A percentile compares a stretch with the other conserved stretches of the same genome.
Conservation (phyloP, 2,329 filamentous ascomycete species). For the Aspergillus neoniger region DNA sequence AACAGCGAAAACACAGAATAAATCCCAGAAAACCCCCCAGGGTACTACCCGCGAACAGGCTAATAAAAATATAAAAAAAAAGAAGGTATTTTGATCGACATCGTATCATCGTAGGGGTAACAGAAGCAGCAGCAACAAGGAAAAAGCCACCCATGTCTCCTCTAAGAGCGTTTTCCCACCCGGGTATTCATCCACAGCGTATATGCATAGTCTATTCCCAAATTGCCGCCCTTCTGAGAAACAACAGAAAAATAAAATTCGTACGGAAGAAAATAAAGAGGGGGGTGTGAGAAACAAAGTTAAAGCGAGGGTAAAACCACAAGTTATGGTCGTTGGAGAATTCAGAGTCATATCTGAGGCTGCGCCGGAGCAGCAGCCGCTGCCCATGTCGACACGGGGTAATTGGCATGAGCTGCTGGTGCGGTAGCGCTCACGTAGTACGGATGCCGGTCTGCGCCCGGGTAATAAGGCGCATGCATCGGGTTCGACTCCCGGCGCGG, state of each 20-base stretch:
- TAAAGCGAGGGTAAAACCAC: constrained; percentile 14
- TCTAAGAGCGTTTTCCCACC: constrained; percentile 25
- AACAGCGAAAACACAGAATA: constrained; percentile 17
- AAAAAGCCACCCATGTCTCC: constrained; percentile 25
- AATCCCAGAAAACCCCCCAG: constrained; percentile 10
- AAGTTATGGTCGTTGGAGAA: constrained; percentile 7
- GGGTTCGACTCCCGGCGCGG: constrained; percentile 41
- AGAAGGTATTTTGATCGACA: constrained; percentile 19
- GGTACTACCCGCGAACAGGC: constrained; percentile 7
- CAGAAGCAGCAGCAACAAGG: constrained; percentile 21
- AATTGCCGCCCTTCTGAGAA: constrained; percentile 25
- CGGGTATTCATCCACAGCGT: constrained; percentile 23
- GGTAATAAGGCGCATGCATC: constrained; percentile 38
- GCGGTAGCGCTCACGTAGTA: constrained; percentile 36
- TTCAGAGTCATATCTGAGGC: constrained; percentile 37
- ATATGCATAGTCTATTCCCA: constrained; percentile 28
- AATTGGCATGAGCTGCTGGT: constrained; percentile 34
- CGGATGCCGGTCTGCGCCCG: constrained; percentile 33
- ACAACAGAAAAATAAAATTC: constrained; percentile 15
- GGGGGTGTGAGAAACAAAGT: constrained; percentile 13
- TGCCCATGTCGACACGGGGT: constrained; percentile 42
- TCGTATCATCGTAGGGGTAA: constrained; percentile 25
- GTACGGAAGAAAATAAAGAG: constrained; percentile 12
- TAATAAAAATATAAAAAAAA: not conserved
- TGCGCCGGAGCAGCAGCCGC: constrained; percentile 41